These are phyloP conservation scores for Trichoderma atroviride DNA, from an alignment of 2,329 filamentous ascomycete genomes.

Conservation along the genomic window DNA sequence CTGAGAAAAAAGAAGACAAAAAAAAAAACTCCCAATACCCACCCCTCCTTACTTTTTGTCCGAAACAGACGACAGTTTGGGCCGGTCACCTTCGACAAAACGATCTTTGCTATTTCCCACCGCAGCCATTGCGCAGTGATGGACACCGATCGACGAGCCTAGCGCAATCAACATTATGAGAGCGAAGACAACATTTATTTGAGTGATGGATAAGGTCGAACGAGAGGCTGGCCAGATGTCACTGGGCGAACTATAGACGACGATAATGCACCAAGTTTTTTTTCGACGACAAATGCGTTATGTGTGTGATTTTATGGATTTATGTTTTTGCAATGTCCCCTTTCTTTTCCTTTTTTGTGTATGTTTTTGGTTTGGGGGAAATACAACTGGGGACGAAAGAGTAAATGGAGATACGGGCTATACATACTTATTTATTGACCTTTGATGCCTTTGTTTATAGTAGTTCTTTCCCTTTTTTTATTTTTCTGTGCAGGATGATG, in stretches of 20 bases:
- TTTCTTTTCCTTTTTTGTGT: constrained; percentile 6
- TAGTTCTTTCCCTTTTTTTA: neutral
- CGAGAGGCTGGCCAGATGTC: neutral
- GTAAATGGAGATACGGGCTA: neutral
- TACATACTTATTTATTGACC: constrained; percentile 13
- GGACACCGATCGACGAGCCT: neutral
- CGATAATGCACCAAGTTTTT: constrained; percentile 10
- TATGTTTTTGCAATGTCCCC: constrained; percentile 16
- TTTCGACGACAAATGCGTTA: constrained; percentile 12
- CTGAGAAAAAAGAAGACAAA: neutral
- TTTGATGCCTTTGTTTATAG: neutral
- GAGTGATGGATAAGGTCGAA: neutral
- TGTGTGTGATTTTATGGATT: constrained; percentile 18
- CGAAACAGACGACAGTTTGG: constrained; percentile 1
- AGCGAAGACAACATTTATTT: neutral
- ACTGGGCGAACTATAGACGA: constrained; percentile 16
- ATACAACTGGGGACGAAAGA: constrained; percentile 13
- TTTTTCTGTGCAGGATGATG: neutral
- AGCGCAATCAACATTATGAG: neutral
- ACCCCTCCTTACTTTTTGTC: neutral
- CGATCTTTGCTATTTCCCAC: neutral
- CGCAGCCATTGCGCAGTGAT: neutral
- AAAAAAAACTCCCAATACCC: neutral
- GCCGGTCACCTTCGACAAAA: neutral
- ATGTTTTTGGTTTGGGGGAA: constrained; percentile 3